Conservation (phyloP, 257 asterid species). For the Scutellaria baicalensis region DNA sequence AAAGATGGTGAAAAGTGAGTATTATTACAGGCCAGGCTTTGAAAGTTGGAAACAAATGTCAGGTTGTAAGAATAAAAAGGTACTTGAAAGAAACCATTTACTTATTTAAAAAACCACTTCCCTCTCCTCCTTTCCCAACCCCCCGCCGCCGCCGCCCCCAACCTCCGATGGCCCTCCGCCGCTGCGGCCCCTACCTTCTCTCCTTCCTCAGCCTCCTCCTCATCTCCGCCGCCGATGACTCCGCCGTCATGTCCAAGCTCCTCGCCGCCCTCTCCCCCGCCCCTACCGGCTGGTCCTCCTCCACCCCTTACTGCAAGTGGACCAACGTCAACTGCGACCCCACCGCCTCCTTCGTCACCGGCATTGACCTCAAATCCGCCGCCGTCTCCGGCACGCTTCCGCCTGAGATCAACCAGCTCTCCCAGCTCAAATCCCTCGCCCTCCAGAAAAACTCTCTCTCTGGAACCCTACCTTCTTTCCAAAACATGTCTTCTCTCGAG, state of each 20-base stretch:
- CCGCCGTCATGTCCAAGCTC: constrained; percentile 53
- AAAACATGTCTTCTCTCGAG: constrained; percentile 52
- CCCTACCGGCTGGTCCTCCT: constrained; percentile 63
- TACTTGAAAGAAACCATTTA: too few relatives aligned
- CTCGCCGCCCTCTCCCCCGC: constrained; percentile 47
- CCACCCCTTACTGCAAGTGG: constrained; percentile 60
- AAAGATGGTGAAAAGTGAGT: too few relatives aligned
- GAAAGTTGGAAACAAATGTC: not conserved
- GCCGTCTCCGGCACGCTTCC: constrained; percentile 67
- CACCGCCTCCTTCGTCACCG: constrained; percentile 32
- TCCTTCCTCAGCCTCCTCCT: constrained; percentile 16
- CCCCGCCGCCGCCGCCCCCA: not conserved
- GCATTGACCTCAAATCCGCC: constrained; percentile 46
- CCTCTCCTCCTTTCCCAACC: not conserved
- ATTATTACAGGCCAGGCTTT: too few relatives aligned
- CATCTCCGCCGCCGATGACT: constrained; percentile 60
- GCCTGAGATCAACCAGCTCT: constrained; percentile 46
- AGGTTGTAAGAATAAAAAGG: not conserved
- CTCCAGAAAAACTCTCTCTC: constrained; percentile 56
- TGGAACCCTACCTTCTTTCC: constrained; percentile 66
- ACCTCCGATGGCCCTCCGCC: constrained; percentile 34
- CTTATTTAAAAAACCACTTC: not conserved
- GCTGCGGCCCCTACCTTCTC: constrained; percentile 20
- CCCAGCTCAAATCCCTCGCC: constrained; percentile 47
- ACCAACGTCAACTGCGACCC: constrained; percentile 48